Base-by-base conservation (phyloP, 345 rosid species). In the Populus tremula region DNA sequence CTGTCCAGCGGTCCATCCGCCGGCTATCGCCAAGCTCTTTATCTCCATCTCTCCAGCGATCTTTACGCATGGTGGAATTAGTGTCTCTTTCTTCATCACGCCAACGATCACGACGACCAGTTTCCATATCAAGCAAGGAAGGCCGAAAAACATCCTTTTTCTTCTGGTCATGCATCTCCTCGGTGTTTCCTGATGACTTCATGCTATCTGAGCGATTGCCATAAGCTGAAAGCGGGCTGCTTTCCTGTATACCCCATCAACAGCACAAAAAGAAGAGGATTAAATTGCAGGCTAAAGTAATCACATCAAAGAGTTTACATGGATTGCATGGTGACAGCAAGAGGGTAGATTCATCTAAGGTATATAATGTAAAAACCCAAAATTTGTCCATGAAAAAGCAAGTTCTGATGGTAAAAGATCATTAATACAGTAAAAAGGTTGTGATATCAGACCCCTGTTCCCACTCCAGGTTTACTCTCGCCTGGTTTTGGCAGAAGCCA, bases 1-100 rank as follows among this genome's bases (percentile, higher is more conserved):
- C 99, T 2, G 67, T 70, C 98, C 97, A 89, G 23, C 94, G 92
- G n/a, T 93, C 97, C 79, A 79, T 73, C 82, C 84, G 88, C 74
- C 89, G 87, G 69, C 64, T 84, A n/a, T 94, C 97, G 81, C 91
- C 84, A 77, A 81, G 85, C 70, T 94, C 99, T 76, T 90, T 91
- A 59, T 92, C 94, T 12, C 86, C 91, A 86, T 91, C 95, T 82
- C 93, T 88, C 98, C 97, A 87, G 80, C 90, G 89, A 78, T 91
- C 97, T 76, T 91, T 92, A 76, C 89, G 91, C 25, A 82, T 47
- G 1, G 89, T 79, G 70, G 93, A 83, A 80, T 87, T 86, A 73
- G 91, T 89, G 77, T 94, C 99, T 83, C 97, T 90, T 84, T 96
- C 99, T 80, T 96, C 98, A 84, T 96, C 97, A 33, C 90, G 97